phyloP scores from a whole-genome alignment of 2,329 filamentous ascomycete genomes.

The Diaporthe sp. region DNA sequence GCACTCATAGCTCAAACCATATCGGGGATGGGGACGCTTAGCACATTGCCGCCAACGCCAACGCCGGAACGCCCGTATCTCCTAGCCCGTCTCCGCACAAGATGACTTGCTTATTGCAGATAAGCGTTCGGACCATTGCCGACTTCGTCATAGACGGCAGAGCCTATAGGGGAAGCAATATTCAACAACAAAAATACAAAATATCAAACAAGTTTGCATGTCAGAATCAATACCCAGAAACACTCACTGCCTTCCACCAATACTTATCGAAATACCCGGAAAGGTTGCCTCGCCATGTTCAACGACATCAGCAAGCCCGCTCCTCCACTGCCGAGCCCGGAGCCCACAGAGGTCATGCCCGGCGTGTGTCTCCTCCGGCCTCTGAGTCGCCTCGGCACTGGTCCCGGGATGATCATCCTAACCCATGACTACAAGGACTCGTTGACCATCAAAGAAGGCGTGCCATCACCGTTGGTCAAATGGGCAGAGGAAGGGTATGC shows the following conservation, averaged over 20 bases:
- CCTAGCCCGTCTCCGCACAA: too few species aligned
- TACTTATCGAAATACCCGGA: not conserved
- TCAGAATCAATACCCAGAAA: too few species aligned
- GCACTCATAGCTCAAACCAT: slow-evolving; percentile 2
- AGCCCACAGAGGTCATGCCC: slow-evolving; percentile 25
- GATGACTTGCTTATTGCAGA: not conserved
- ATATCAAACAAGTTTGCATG: not conserved
- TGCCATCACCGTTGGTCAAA: slow-evolving; percentile 38
- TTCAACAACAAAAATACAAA: not conserved
- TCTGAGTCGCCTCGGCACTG: slow-evolving; percentile 48
- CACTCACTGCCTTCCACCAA: not conserved
- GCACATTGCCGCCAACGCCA: slow-evolving; percentile 1
- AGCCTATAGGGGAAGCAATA: not conserved
- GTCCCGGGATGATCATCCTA: slow-evolving; percentile 47
- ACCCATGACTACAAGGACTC: slow-evolving; percentile 40
- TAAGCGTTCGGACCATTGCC: not conserved
- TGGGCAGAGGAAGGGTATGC: slow-evolving; percentile 42
- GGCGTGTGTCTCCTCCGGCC: slow-evolving; percentile 42
- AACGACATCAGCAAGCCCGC: slow-evolving; percentile 41
- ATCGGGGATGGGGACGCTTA: not conserved
- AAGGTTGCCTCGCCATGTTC: not conserved
- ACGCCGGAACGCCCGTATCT: not conserved
- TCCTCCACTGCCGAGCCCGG: slow-evolving; percentile 38
- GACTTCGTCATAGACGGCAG: not conserved
- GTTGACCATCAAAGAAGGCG: slow-evolving; percentile 32